Percentiles rank a stretch among this genome's conserved stretches.
These are phyloP conservation scores for Talaromyces sp. DNA, from an alignment of 2,329 filamentous ascomycete species.

Conservation along the genomic window DNA sequence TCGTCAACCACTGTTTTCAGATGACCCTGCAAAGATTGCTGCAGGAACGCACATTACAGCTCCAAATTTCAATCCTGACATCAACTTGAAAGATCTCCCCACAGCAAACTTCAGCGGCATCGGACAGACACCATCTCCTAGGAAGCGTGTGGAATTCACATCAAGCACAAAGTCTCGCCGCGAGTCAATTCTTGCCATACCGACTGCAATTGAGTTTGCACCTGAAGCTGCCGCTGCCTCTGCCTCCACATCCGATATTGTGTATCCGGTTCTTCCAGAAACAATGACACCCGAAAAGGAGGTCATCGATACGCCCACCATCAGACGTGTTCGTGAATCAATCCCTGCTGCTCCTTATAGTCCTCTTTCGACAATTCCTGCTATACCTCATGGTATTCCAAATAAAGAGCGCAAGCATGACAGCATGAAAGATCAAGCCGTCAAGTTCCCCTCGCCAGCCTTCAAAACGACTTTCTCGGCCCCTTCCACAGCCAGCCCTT, in stretches of 20 bases:
- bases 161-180: conserved; percentile 59
- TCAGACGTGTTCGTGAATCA: conserved; percentile 41
- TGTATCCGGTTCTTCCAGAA: conserved; percentile 37
- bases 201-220: conserved; percentile 42
- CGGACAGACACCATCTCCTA: conserved; percentile 65
- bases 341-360: conserved; percentile 20
- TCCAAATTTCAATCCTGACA: conserved; percentile 47
- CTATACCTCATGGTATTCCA: conserved; percentile 38
- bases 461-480: not conserved
- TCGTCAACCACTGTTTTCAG: conserved; percentile 57
- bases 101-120: conserved; percentile 29
- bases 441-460: not conserved
- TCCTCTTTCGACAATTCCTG: conserved; percentile 30
- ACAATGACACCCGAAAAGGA: conserved; percentile 36
- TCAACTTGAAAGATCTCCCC: conserved; percentile 42
- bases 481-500: conserved; percentile 7
- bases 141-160: conserved; percentile 80
- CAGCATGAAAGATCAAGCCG: conserved; percentile 2
- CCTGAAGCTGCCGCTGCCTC: conserved; percentile 22
- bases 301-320: conserved; percentile 31
- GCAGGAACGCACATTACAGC: conserved; percentile 54
- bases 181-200: conserved; percentile 36
- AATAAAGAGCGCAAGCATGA: conserved; percentile 33
- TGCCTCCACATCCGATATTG: conserved; percentile 27
- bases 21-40: conserved; percentile 57